These are phyloP conservation scores for Clohesyomyces aquaticus DNA, from an alignment of 495 filamentous ascomycete species.

Conservation along the genomic window DNA sequence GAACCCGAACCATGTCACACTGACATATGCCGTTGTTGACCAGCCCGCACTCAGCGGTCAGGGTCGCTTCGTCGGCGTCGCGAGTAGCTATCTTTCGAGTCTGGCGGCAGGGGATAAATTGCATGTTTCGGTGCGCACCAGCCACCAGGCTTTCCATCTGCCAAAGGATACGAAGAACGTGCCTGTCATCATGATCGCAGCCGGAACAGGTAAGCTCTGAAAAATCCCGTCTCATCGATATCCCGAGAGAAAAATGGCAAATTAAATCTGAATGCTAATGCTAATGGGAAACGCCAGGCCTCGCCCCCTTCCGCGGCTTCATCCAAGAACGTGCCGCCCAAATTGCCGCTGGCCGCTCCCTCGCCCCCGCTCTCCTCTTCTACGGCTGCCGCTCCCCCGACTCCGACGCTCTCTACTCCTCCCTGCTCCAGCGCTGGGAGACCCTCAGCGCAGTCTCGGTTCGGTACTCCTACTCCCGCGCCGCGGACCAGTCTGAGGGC, in stretches of 20 bases:
- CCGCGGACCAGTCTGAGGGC: slow-evolving; percentile 24
- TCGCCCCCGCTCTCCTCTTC: slow-evolving; percentile 46
- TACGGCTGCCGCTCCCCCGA: slow-evolving; percentile 39
- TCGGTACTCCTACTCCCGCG: slow-evolving; percentile 38
- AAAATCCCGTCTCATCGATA: slow-evolving; percentile 10
- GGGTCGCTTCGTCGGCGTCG: slow-evolving; percentile 42
- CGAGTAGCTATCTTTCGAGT: slow-evolving; percentile 40
- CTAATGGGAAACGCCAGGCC: slow-evolving; percentile 21
- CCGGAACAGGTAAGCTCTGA: slow-evolving; percentile 38
- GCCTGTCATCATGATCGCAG: slow-evolving; percentile 56
- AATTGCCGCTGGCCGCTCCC: slow-evolving; percentile 19
- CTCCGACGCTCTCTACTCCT: slow-evolving; percentile 38
- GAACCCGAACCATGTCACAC: slow-evolving; percentile 60
- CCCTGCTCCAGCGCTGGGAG: slow-evolving; percentile 38
- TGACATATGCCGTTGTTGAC: slow-evolving; percentile 70
- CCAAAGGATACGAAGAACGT: slow-evolving; percentile 53
- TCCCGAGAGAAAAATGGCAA: not conserved
- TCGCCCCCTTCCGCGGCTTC: slow-evolving; percentile 47
- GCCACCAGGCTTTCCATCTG: slow-evolving; percentile 67
- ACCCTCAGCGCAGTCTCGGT: slow-evolving; percentile 40
- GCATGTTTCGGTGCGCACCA: slow-evolving; percentile 61
- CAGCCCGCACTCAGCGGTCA: slow-evolving; percentile 55
- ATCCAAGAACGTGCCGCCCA: slow-evolving; percentile 45
- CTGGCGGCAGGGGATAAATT: slow-evolving; percentile 63
- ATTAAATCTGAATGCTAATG: too few species aligned